Conservation (phyloP, 116 monocot genomes). For the Dioscorea cayenensis region DNA sequence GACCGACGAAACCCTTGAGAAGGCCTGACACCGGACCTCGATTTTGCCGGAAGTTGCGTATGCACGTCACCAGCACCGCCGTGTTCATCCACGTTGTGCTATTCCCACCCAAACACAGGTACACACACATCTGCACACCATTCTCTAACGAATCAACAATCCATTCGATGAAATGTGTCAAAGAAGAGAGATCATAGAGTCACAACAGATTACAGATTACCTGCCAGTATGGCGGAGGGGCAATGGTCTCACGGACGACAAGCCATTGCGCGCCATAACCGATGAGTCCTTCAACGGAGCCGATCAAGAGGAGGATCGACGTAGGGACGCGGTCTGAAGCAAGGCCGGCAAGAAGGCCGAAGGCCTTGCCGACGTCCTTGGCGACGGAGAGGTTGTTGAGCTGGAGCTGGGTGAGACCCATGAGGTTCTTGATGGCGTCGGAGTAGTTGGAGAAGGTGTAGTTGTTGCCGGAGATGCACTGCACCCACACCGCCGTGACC, state of each 20-base stretch:
- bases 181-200: neutral
- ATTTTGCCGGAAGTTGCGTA: slow-evolving; percentile 80
- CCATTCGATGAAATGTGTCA: neutral
- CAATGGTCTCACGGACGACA: slow-evolving; percentile 66
- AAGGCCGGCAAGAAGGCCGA: slow-evolving; percentile 86
- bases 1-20: slow-evolving; percentile 89
- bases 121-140: slow-evolving; percentile 77
- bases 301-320: slow-evolving; percentile 60
- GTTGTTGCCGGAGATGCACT: slow-evolving; percentile 96
- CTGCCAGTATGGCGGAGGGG: slow-evolving; percentile 86
- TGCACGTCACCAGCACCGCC: slow-evolving; percentile 95
- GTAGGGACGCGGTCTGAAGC: slow-evolving; percentile 84
- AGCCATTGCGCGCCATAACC: slow-evolving; percentile 96
- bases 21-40: slow-evolving; percentile 87
- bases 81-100: slow-evolving; percentile 99
- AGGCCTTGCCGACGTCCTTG: slow-evolving; percentile 94
- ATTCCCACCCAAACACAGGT: slow-evolving; percentile 92
- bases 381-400: slow-evolving; percentile 92
- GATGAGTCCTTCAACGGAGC: slow-evolving; percentile 78
- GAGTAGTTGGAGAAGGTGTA: slow-evolving; percentile 99
- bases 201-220: slow-evolving; percentile 20
- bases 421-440: slow-evolving; percentile 66
- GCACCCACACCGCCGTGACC: slow-evolving; percentile 95
- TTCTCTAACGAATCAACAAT: neutral
- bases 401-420: slow-evolving; percentile 73